A percentile compares a stretch with the other conserved stretches of the same genome.
Evolutionary conservation across 352 stramenopile genomes (phyloP).

Genomic region (Thraustotheca clavata): DNA sequence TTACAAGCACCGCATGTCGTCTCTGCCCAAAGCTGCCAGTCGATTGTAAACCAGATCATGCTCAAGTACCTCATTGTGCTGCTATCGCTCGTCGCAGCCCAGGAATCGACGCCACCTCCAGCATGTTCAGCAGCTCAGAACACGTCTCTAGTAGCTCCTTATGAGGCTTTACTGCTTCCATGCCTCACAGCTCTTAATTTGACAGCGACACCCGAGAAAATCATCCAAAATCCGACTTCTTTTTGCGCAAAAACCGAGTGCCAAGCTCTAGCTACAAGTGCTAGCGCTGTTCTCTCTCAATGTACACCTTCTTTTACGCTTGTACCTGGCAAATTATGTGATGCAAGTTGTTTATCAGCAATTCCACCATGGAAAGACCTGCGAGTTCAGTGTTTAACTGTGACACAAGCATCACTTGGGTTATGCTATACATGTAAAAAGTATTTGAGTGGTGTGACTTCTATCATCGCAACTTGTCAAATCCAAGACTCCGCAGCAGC

Average conservation of each 20-base stretch:
- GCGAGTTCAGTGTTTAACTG: not conserved
- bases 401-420: not conserved
- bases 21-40: not conserved
- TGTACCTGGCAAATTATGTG: not conserved
- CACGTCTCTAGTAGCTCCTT: not conserved
- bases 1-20: conserved; percentile 1
- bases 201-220: not conserved
- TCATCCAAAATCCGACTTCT: not conserved
- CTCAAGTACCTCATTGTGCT: not conserved
- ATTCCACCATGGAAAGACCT: not conserved
- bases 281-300: not conserved
- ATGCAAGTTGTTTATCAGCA: not conserved
- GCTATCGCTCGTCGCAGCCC: not conserved
- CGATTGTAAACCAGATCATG: not conserved
- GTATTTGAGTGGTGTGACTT: not conserved
- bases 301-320: not conserved
- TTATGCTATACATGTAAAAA: conserved; percentile 2
- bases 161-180: not conserved
- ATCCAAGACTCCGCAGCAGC: conserved; percentile 12
- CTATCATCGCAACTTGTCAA: not conserved
- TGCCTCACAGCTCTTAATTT: not conserved
- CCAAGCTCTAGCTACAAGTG: not conserved
- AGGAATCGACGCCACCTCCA: not conserved
- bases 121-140: not conserved
- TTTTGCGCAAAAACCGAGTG: not conserved